These are phyloP conservation scores for Hamigera avellanea DNA, from an alignment of 495 filamentous ascomycete species.

Conservation along the genomic window DNA sequence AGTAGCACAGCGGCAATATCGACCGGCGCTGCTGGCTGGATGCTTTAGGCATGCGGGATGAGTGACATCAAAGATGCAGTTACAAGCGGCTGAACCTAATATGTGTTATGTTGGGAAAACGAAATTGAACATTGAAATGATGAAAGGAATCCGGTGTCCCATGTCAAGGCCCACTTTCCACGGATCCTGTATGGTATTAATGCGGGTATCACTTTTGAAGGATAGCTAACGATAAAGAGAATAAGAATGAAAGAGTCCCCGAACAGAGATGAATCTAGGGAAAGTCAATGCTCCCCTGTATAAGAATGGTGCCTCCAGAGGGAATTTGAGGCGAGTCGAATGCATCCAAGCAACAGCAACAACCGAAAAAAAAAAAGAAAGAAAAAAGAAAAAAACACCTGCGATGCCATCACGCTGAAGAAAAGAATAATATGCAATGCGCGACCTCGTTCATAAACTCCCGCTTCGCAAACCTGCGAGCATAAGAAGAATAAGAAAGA, in stretches of 20 bases:
- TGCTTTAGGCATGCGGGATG: too few relatives aligned
- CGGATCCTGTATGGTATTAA: slow-evolving; percentile 2
- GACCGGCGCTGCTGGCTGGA: too few relatives aligned
- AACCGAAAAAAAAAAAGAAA: neutral
- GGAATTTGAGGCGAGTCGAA: neutral
- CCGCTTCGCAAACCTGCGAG: slow-evolving; percentile 5
- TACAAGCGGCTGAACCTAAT: too few relatives aligned
- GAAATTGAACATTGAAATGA: neutral
- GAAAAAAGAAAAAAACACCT: slow-evolving; percentile 8
- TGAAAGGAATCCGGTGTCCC: neutral
- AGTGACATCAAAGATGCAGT: too few relatives aligned
- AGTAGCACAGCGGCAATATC: slow-evolving; percentile 26
- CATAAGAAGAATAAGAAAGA: slow-evolving; percentile 4
- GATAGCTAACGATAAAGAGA: neutral
- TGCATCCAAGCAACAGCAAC: neutral
- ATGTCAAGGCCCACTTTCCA: neutral
- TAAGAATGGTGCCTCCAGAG: too few relatives aligned
- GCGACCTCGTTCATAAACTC: slow-evolving; percentile 1
- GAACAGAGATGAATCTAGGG: neutral
- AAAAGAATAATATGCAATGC: slow-evolving; percentile 3
- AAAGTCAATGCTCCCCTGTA: neutral
- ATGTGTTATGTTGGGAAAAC: slow-evolving; percentile 1
- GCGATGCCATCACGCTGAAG: slow-evolving; percentile 5
- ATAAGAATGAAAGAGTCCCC: slow-evolving; percentile 2
- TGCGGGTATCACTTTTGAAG: slow-evolving; percentile 26